Evolutionary conservation across 257 asterid species (phyloP).

Genomic region (Capsicum rhomboideum): DNA sequence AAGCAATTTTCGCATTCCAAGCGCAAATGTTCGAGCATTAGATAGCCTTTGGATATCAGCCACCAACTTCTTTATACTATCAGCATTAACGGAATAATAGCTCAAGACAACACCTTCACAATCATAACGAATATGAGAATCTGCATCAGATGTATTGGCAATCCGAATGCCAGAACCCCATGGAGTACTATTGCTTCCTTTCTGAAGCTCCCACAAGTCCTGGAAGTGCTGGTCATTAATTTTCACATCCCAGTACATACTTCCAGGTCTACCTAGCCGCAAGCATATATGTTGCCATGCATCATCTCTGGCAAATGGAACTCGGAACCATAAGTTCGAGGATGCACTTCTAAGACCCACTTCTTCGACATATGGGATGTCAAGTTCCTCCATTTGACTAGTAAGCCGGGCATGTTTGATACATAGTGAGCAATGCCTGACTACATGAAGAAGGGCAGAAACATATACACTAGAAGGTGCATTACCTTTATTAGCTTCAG

Average conservation of each 20-base stretch:
- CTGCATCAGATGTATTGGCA: conserved; percentile 95
- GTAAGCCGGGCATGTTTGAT: conserved; percentile 94
- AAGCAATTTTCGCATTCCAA: conserved; percentile 82
- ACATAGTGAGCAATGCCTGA: conserved; percentile 91
- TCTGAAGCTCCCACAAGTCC: conserved; percentile 96
- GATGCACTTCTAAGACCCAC: conserved; percentile 85
- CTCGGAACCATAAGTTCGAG: conserved; percentile 92
- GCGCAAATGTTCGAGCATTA: conserved; percentile 83
- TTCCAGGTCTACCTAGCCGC: conserved; percentile 98
- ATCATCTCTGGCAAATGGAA: conserved; percentile 80
- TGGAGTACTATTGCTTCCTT: conserved; percentile 65
- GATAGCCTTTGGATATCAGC: conserved; percentile 94
- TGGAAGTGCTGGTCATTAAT: conserved; percentile 75
- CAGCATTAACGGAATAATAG: conserved; percentile 85
- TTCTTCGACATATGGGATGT: conserved; percentile 91
- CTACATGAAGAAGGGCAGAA: conserved; percentile 78
- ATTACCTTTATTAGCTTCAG: conserved; percentile 87
- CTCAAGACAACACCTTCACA: conserved; percentile 93
- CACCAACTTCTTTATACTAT: conserved; percentile 76
- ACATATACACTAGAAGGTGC: conserved; percentile 73
- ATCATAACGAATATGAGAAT: conserved; percentile 92
- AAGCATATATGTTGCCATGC: conserved; percentile 83
- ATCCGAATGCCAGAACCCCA: conserved; percentile 96
- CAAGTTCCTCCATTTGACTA: conserved; percentile 94
- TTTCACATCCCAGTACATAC: conserved; percentile 97